Evolutionary conservation across 1,284 basidiomycete genomes (phyloP).

Genomic region (Boletus sp.): DNA sequence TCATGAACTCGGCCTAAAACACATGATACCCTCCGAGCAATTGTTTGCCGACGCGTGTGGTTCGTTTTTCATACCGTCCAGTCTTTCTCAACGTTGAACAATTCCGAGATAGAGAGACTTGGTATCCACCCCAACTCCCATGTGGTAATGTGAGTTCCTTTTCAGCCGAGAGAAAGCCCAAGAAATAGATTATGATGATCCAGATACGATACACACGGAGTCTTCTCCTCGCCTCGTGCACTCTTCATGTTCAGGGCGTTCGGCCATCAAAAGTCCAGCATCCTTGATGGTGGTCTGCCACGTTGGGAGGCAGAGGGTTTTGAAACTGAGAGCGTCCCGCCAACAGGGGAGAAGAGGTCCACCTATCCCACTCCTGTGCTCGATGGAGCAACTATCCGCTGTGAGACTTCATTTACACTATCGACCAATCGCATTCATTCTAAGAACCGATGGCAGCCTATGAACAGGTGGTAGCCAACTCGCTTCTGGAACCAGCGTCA

Average conservation of each 20-base stretch:
- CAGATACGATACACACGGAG: slow-evolving; percentile 83
- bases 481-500: slow-evolving; percentile 45
- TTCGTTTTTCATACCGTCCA: slow-evolving; percentile 38
- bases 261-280: slow-evolving; percentile 80
- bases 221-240: slow-evolving; percentile 89
- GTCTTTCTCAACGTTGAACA: slow-evolving; percentile 7
- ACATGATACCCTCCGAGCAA: slow-evolving; percentile 85
- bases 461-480: slow-evolving; percentile 79
- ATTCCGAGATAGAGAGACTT: slow-evolving; percentile 51
- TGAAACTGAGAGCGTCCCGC: slow-evolving; percentile 54
- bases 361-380: slow-evolving; percentile 58
- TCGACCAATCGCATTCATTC: slow-evolving; percentile 19
- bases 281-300: slow-evolving; percentile 88
- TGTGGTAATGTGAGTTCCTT: slow-evolving; percentile 68
- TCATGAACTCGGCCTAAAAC: slow-evolving; percentile 76
- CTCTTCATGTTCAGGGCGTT: slow-evolving; percentile 92
- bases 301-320: slow-evolving; percentile 76
- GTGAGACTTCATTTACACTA: slow-evolving; percentile 43
- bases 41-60: slow-evolving; percentile 82
- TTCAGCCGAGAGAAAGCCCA: slow-evolving; percentile 1
- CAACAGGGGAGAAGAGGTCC: slow-evolving; percentile 27
- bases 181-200: slow-evolving; percentile 11
- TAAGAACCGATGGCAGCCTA: slow-evolving; percentile 56
- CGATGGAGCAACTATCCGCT: slow-evolving; percentile 53
- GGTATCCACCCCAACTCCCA: slow-evolving; percentile 77